A percentile compares a stretch with the other conserved stretches of the same genome.
Evolutionary conservation across 371 early-diverging fungal genomes (phyloP).

Genomic region (Polyrhizophydium stewartii): DNA sequence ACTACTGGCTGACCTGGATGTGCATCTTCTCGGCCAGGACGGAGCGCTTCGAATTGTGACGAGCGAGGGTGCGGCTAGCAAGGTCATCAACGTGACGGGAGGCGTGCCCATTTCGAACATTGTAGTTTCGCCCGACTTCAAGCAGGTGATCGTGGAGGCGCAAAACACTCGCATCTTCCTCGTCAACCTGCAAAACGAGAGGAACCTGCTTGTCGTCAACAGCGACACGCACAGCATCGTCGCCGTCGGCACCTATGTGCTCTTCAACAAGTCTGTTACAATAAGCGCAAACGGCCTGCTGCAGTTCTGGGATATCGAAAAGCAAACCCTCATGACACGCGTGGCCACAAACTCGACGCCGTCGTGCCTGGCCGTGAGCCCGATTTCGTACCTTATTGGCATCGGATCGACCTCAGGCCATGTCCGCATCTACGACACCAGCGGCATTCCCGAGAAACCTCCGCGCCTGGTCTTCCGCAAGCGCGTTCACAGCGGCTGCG

Average conservation of each 20-base stretch:
- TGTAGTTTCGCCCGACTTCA: conserved; percentile 23
- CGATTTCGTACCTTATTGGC: conserved; percentile 25
- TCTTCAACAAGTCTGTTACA: conserved; percentile 17
- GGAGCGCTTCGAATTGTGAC: conserved; percentile 19
- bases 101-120: conserved; percentile 9
- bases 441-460: not conserved
- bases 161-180: conserved; percentile 9
- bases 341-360: conserved; percentile 1
- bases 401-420: conserved; percentile 31
- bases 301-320: conserved; percentile 23
- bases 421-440: conserved; percentile 31
- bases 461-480: conserved; percentile 24
- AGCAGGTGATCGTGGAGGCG: conserved; percentile 13
- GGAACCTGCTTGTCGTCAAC: conserved; percentile 1
- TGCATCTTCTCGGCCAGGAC: conserved; percentile 19
- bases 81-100: conserved; percentile 3
- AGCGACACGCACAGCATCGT: conserved; percentile 3
- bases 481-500: conserved; percentile 9
- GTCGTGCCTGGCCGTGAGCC: conserved; percentile 22
- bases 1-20: no score
- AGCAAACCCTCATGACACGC: not conserved
- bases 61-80: not conserved
- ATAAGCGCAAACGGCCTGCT: conserved; percentile 12
- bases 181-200: conserved; percentile 2
- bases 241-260: not conserved